Base-by-base conservation (phyloP, 2,329 filamentous ascomycete species). In the Blumeria hordei region DNA sequence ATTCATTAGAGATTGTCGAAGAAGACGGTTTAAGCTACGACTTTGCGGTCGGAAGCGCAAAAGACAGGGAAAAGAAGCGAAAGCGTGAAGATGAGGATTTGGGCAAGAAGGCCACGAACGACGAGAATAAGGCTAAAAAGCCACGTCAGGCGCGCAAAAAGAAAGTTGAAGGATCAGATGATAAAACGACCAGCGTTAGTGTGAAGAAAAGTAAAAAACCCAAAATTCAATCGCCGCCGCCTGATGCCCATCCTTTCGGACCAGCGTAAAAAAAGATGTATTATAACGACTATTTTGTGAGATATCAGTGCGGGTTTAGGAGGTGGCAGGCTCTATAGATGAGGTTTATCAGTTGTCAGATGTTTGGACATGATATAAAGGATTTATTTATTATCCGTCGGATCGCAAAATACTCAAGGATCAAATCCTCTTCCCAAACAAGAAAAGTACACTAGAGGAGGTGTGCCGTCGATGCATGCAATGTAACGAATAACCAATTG, bases 121-220 rank as follows among this genome's bases (percentile, higher is more conserved):
- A 60, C 49, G 62, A 61, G 12, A 57, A 56, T 7, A 64, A 64
- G 44, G 54, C 44, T 6, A 64, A 63, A 50, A 65, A 64, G 55
- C 55, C 61, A 18, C 55, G 62, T 32, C 54, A 58, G 8, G 57
- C 57, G 36, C 54, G 60, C 44, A 62, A 62, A 45, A 64, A 62
- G 57, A 64, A 62, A 52, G 59, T 56, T 32, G 59, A 60, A 18
- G 58, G 53, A 12, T 55, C 54, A 5, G 58, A 56, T 32, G 57
- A 56, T n/a, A 60, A 60, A 9, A 54, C 60, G 8, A 50, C 57
- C 2, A 70, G 69, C 35, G 53, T 57, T 39, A 69, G 75, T 41
- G 74, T 74, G 16, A 66, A 68, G 0, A 80, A 79, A 69, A 74
- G 73, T 66, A 79, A 77, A 70, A 70, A 45, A 36, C 33, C 75